These are phyloP conservation scores for Ilex paraguariensis DNA, from an alignment of 305 asterid species.

Conservation along the genomic window DNA sequence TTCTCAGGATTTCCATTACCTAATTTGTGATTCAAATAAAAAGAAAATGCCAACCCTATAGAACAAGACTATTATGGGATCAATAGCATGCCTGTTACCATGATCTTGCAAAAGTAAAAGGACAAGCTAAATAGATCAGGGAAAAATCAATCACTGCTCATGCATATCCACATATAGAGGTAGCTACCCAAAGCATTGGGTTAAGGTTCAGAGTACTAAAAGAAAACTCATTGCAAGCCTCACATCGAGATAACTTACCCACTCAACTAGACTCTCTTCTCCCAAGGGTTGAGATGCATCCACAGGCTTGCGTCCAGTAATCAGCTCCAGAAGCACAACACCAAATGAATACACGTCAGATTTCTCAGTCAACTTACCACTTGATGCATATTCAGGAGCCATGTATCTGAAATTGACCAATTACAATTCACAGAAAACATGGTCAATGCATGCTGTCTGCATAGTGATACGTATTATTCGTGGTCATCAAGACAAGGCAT, in stretches of 20 bases:
- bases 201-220: not conserved
- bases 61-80: too few relatives aligned
- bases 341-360: constrained; percentile 85
- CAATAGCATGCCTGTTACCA: too few relatives aligned
- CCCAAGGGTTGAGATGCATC: constrained; percentile 88
- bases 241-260: constrained; percentile 47
- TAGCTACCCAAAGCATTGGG: not conserved
- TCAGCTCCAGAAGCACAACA: constrained; percentile 81
- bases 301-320: constrained; percentile 90
- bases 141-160: not conserved
- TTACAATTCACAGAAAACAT: not conserved
- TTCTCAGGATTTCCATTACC: too few relatives aligned
- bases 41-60: too few relatives aligned
- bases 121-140: constrained; percentile 2
- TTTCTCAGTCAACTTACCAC: constrained; percentile 87
- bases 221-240: not conserved
- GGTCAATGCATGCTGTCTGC: too few relatives aligned
- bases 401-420: constrained; percentile 56
- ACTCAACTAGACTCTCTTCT: constrained; percentile 90
- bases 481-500: not conserved
- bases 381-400: constrained; percentile 98
- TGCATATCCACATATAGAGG: constrained; percentile 1
- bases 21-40: too few relatives aligned
- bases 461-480: too few relatives aligned
- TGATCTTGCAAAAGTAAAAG: not conserved